Percentiles rank a stretch among this genome's conserved stretches.
phyloP scores from a whole-genome alignment of 768 basidiomycete species.

The Hypsizygus marmoreus region DNA sequence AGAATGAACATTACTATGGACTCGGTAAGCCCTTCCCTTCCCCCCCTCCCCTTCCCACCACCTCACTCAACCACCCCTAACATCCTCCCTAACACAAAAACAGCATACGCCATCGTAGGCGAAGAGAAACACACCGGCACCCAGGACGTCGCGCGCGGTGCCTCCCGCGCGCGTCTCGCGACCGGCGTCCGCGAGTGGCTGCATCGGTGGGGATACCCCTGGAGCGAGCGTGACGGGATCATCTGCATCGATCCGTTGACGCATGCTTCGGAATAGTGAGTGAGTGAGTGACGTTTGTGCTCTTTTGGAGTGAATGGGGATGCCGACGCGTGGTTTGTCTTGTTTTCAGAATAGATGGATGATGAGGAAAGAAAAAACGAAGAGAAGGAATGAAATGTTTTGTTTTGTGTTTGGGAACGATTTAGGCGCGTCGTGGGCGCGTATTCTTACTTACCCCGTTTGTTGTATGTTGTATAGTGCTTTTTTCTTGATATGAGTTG shows the following conservation, averaged over 20 bases:
- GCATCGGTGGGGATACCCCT: slow-evolving; percentile 94
- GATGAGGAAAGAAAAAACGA: too few species aligned
- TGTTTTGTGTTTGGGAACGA: too few species aligned
- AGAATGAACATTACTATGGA: slow-evolving; percentile 86
- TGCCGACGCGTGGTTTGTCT: too few species aligned
- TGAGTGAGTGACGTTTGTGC: too few species aligned
- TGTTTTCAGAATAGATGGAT: too few species aligned
- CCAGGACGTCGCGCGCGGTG: slow-evolving; percentile 81
- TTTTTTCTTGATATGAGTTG: too few species aligned
- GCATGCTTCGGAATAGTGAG: slow-evolving; percentile 57
- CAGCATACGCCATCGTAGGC: slow-evolving; percentile 89
- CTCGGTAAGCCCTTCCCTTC: slow-evolving; percentile 53
- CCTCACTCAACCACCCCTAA: background rate
- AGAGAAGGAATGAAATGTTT: too few species aligned
- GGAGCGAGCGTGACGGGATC: slow-evolving; percentile 90
- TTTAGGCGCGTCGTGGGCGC: too few species aligned
- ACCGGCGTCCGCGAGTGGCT: slow-evolving; percentile 89
- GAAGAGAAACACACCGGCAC: slow-evolving; percentile 96
- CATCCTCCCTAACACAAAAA: background rate
- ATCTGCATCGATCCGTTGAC: slow-evolving; percentile 87
- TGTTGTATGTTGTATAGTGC: too few species aligned
- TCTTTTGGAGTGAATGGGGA: too few species aligned
- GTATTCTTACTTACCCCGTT: too few species aligned
- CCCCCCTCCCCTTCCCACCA: background rate
- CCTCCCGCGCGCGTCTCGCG: slow-evolving; percentile 81